Evolutionary conservation across 805 yeast species (phyloP).

Genomic region (Teunomyces stri): DNA sequence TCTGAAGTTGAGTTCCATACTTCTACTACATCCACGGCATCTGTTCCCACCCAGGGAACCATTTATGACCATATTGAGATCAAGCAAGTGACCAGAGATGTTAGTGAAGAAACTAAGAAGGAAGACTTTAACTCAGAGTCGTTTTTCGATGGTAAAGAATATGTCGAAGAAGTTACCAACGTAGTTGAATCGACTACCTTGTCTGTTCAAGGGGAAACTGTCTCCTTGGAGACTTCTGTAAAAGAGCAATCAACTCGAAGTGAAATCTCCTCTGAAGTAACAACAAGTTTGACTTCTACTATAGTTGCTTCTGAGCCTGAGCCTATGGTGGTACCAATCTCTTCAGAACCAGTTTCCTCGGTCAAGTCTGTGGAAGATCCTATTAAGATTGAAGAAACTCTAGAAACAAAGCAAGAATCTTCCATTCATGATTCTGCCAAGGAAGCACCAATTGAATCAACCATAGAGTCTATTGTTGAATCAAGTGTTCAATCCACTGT

Average conservation of each 20-base stretch:
- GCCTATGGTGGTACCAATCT: neutral
- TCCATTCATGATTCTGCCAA: neutral
- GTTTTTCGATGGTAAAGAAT: conserved; percentile 9
- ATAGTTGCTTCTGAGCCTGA: conserved; percentile 1
- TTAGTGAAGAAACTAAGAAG: conserved; percentile 13
- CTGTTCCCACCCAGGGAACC: neutral
- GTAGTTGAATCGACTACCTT: conserved; percentile 3
- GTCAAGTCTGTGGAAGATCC: neutral
- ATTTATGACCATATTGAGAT: conserved; percentile 8
- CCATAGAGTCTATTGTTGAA: neutral
- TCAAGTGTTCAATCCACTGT: neutral
- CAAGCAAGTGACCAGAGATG: conserved; percentile 16
- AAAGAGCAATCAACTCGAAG: neutral
- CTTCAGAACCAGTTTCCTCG: conserved; percentile 1
- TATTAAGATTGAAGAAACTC: neutral
- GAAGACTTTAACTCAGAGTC: conserved; percentile 14
- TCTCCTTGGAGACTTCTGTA: neutral
- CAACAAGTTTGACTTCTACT: too few species aligned
- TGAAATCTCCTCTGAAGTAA: neutral
- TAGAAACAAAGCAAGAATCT: neutral
- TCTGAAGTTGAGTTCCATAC: neutral
- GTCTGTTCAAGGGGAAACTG: neutral
- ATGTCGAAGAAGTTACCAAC: conserved; percentile 1
- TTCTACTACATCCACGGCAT: neutral
- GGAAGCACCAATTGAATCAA: neutral